Base-by-base conservation (phyloP, 2,329 filamentous ascomycete species). In the Calcarisporium arbuscula region DNA sequence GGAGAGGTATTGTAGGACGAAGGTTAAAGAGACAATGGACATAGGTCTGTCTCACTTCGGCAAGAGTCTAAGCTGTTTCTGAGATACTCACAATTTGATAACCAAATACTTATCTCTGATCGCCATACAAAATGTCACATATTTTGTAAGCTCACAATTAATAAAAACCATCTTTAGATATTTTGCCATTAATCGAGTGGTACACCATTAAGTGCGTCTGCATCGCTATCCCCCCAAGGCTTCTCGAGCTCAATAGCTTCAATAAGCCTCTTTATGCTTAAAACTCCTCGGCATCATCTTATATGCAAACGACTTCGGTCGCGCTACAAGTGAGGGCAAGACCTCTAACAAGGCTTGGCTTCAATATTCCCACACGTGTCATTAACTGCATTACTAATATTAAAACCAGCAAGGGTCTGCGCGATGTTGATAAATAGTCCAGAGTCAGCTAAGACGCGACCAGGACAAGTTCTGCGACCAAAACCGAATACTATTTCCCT, bases 361-460 rank as follows among this genome's bases (percentile, higher is more conserved):
- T 51, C 44, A 8, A 51, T 36, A 11, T 43, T 39, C 9, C 27
- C 35, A 18, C 48, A 44, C 0, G 44, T 16, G 20, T 36, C 34
- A 4, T 48, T 44, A 5, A 52, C 31, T 2, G 48, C 46, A 32
- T 47, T 49, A 10, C 30, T 38, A 12, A 73, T 54, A 8, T 58
- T 50, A 35, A 74, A 73, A 0, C 62, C 64, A 0, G 68, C 55
- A 4, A 76, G 51, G 0, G 57, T 50, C 26, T 65, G 65, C 1
- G 56, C 64, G 11, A 57, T 41, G 3, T 31, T 54, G n/a, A 60
- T 32, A 37, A 48, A 60, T 6, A 57, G 15, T 8, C 46, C 44
- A 3, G 44, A 26, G 28, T 50, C 43, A 1, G 50, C 50, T 5
- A 60, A 42, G 16, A 48, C 43, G 4, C 46, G 42, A 0, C 56